These are phyloP conservation scores for Kazachstania taianensis DNA, from an alignment of 805 yeast genomes.

Conservation along the genomic window DNA sequence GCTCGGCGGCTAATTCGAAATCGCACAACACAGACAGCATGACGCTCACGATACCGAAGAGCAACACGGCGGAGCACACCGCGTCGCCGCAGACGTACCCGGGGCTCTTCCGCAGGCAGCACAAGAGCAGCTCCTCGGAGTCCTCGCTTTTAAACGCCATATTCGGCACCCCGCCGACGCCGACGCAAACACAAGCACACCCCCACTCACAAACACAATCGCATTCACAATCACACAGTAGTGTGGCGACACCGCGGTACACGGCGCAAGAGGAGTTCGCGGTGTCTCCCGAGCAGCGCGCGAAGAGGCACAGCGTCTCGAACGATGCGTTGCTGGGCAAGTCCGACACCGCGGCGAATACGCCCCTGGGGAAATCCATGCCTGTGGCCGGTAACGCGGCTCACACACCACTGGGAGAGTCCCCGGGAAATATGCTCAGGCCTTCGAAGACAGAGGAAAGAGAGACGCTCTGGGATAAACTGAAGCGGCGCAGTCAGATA, in stretches of 20 bases:
- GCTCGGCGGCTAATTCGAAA: slow-evolving; percentile 13
- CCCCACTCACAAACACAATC: not conserved
- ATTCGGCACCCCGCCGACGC: slow-evolving; percentile 24
- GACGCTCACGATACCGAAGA: slow-evolving; percentile 15
- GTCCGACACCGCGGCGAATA: not conserved
- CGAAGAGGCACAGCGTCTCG: slow-evolving; percentile 4
- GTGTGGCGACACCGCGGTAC: not conserved
- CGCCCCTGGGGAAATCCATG: not conserved
- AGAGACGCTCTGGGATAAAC: slow-evolving; percentile 22
- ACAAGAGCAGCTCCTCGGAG: slow-evolving; percentile 53
- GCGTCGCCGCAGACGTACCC: slow-evolving; percentile 25
- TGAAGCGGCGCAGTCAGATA: slow-evolving; percentile 22
- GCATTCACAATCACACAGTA: not conserved
- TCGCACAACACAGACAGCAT: slow-evolving; percentile 7
- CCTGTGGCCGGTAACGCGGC: not conserved
- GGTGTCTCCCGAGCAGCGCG: not conserved
- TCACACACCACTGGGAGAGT: slow-evolving; percentile 1
- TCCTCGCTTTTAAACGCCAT: slow-evolving; percentile 34
- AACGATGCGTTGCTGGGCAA: not conserved
- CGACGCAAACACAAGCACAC: not conserved
- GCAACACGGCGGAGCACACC: slow-evolving; percentile 7
- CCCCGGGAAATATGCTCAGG: not conserved
- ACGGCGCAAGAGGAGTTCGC: not conserved
- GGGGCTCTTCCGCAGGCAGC: slow-evolving; percentile 53
- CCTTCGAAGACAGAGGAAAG: slow-evolving; percentile 19